Evolutionary conservation across 1,284 basidiomycete genomes (phyloP).

Genomic region (Agroathelia rolfsii): DNA sequence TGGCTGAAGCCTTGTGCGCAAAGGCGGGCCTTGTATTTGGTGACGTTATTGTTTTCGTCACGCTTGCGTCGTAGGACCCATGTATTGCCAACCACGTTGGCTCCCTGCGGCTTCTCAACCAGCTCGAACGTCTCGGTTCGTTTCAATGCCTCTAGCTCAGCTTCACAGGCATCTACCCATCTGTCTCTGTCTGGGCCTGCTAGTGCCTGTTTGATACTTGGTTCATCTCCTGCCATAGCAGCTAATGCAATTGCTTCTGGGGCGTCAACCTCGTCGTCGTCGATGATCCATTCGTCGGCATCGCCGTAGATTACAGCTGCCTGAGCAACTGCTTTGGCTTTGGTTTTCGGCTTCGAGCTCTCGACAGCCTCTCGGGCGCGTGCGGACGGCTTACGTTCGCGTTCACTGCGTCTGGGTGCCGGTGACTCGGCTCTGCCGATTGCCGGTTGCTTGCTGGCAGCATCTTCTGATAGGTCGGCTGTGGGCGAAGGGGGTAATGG

Average conservation of each 20-base stretch:
- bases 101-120: conserved; percentile 10
- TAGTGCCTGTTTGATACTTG: too few species aligned
- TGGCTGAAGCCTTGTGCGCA: conserved; percentile 35
- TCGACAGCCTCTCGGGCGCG: too few species aligned
- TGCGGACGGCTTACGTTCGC: too few species aligned
- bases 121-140: conserved; percentile 18
- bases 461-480: too few species aligned
- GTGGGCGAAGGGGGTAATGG: too few species aligned
- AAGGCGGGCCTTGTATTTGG: conserved; percentile 23
- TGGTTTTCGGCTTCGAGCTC: too few species aligned
- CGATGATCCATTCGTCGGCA: neutral
- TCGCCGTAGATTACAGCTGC: conserved; percentile 1
- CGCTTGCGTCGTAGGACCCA: conserved; percentile 25
- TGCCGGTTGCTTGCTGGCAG: too few species aligned
- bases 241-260: conserved; percentile 1
- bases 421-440: too few species aligned
- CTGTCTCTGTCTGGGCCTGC: too few species aligned
- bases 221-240: neutral
- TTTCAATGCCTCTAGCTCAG: conserved; percentile 18
- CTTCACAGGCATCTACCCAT: conserved; percentile 23
- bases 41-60: conserved; percentile 17
- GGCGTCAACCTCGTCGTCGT: conserved; percentile 6
- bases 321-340: neutral
- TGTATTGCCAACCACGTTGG: conserved; percentile 17
- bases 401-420: too few species aligned